phyloP scores from a whole-genome alignment of 805 yeast genomes.

The Wickerhamomyces subpelliculosus region DNA sequence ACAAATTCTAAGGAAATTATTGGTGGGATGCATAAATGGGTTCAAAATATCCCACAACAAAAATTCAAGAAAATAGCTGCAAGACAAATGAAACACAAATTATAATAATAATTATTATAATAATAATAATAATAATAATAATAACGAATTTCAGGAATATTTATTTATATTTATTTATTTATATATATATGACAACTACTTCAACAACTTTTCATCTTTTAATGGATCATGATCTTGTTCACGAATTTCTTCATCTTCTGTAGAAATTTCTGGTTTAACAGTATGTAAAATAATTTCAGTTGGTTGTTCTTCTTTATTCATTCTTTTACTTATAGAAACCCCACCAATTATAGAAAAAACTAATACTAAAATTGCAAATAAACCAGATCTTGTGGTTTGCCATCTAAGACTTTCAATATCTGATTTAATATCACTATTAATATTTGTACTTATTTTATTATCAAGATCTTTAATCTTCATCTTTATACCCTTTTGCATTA shows the following conservation, averaged over 20 bases:
- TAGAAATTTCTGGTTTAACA: constrained; percentile 20
- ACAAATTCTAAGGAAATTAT: constrained; percentile 62
- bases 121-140: too few relatives aligned
- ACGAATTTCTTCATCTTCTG: constrained; percentile 11
- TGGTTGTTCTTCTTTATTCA: constrained; percentile 24
- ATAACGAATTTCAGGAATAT: too few relatives aligned
- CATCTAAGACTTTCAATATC: constrained; percentile 87
- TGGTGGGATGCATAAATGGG: constrained; percentile 64
- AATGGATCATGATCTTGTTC: constrained; percentile 19
- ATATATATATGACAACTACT: not conserved
- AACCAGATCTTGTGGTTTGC: constrained; percentile 87
- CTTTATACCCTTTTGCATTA: constrained; percentile 61
- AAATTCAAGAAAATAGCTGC: constrained; percentile 51
- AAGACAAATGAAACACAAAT: constrained; percentile 55
- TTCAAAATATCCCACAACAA: constrained; percentile 64
- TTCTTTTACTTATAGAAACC: constrained; percentile 31
- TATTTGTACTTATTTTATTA: constrained; percentile 75
- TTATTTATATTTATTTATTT: too few relatives aligned
- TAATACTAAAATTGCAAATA: constrained; percentile 63
- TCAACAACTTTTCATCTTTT: constrained; percentile 23
- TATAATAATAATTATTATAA: constrained; percentile 35
- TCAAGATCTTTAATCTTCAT: constrained; percentile 73
- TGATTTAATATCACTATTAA: constrained; percentile 74
- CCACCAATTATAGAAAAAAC: constrained; percentile 58
- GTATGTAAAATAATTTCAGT: constrained; percentile 28